These are phyloP conservation scores for Stromatinia cepivora DNA, from an alignment of 2,329 filamentous ascomycete species.

Conservation along the genomic window DNA sequence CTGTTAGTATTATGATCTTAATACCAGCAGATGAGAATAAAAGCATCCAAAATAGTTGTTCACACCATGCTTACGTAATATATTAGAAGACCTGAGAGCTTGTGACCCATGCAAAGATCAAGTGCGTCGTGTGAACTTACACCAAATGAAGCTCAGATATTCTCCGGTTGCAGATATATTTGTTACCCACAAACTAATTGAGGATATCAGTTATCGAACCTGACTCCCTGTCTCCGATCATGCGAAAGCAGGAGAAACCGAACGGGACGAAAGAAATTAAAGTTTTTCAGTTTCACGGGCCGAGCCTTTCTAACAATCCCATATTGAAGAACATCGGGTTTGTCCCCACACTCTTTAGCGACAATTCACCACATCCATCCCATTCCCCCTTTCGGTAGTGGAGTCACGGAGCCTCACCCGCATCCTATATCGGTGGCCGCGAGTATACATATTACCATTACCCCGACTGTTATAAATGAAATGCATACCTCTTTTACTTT, in stretches of 20 bases:
- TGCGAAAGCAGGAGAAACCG: neutral
- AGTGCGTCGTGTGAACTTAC: neutral
- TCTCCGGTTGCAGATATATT: neutral
- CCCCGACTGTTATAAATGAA: slow-evolving; percentile 10
- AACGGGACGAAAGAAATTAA: neutral
- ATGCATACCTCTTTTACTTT: slow-evolving; percentile 7
- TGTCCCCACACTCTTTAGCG: neutral
- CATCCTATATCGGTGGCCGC: slow-evolving; percentile 13
- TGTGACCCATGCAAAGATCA: neutral
- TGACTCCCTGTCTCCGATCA: slow-evolving; percentile 5
- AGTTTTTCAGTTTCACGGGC: slow-evolving; percentile 8
- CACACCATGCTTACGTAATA: slow-evolving; percentile 8
- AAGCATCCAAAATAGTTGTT: neutral
- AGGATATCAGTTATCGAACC: neutral
- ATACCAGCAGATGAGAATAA: neutral
- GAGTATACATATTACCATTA: slow-evolving; percentile 19
- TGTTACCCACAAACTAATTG: neutral
- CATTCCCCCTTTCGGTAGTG: slow-evolving; percentile 16
- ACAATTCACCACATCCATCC: slow-evolving; percentile 7
- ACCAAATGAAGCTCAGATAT: neutral
- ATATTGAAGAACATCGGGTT: slow-evolving; percentile 1
- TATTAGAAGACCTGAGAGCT: neutral
- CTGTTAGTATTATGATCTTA: neutral
- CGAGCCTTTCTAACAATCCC: slow-evolving; percentile 1
- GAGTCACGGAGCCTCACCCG: slow-evolving; percentile 18